These are phyloP conservation scores for Polyporus tsugae DNA, from an alignment of 1,284 basidiomycete species.

Conservation along the genomic window DNA sequence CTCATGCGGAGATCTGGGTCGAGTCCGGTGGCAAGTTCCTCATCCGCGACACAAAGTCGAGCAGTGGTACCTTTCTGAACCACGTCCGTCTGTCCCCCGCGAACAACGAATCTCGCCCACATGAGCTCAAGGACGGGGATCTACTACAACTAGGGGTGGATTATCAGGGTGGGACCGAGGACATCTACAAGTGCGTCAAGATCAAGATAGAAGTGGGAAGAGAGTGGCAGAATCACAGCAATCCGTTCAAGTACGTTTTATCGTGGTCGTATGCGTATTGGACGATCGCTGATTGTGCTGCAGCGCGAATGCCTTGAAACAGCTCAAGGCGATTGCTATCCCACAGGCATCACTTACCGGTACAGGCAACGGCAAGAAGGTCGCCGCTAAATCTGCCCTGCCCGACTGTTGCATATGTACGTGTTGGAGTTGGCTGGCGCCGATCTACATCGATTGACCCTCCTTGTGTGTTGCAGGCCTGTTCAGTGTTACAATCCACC, in stretches of 20 bases:
- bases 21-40: slow-evolving; percentile 75
- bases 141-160: slow-evolving; percentile 97
- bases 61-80: slow-evolving; percentile 95
- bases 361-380: slow-evolving; percentile 39
- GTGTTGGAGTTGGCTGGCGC: slow-evolving; percentile 39
- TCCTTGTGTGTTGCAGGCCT: slow-evolving; percentile 62
- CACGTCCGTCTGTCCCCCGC: slow-evolving; percentile 91
- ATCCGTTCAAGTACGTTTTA: slow-evolving; percentile 91
- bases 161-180: slow-evolving; percentile 97
- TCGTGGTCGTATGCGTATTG: slow-evolving; percentile 17
- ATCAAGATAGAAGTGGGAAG: slow-evolving; percentile 92
- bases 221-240: slow-evolving; percentile 90
- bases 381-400: slow-evolving; percentile 61
- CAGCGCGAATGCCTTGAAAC: slow-evolving; percentile 82
- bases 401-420: slow-evolving; percentile 95
- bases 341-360: slow-evolving; percentile 36
- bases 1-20: slow-evolving; percentile 96
- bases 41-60: slow-evolving; percentile 92
- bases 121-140: slow-evolving; percentile 92
- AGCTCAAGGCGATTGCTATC: slow-evolving; percentile 77
- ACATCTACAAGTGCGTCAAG: slow-evolving; percentile 98
- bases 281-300: slow-evolving; percentile 10
- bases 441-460: slow-evolving; percentile 8
- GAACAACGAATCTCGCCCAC: slow-evolving; percentile 82
- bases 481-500: slow-evolving; percentile 93